phyloP scores from a whole-genome alignment of 2,329 filamentous ascomycete species.

The Pseudocercospora pini-densiflorae region DNA sequence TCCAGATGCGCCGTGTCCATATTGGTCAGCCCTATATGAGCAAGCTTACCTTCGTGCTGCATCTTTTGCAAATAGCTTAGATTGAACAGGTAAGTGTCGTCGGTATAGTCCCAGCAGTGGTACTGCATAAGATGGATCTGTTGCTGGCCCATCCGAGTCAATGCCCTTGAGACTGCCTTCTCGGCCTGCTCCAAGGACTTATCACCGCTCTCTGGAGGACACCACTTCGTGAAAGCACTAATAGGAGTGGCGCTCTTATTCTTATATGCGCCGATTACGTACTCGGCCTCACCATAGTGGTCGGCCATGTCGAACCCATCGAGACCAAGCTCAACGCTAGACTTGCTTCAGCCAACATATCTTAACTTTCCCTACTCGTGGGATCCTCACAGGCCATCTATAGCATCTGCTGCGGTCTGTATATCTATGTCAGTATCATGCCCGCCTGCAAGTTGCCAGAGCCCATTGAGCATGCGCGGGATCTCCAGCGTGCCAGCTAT shows the following conservation, averaged over 20 bases:
- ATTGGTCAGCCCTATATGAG: slow-evolving; percentile 4
- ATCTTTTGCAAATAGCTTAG: not conserved
- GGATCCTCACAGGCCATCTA: not conserved
- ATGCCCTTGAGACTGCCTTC: not conserved
- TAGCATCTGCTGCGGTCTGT: not conserved
- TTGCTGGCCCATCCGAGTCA: not conserved
- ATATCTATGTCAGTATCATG: not conserved
- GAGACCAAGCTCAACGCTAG: not conserved
- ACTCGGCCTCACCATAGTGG: slow-evolving; percentile 5
- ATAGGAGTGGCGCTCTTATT: not conserved
- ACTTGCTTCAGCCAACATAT: not conserved
- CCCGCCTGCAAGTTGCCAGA: slow-evolving; percentile 4
- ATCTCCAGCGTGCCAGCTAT: not conserved
- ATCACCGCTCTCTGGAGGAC: not conserved
- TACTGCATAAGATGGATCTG: slow-evolving; percentile 3
- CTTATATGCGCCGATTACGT: not conserved
- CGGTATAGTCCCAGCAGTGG: slow-evolving; percentile 9
- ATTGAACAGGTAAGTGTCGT: slow-evolving; percentile 5
- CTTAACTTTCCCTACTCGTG: not conserved
- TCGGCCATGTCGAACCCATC: slow-evolving; percentile 4
- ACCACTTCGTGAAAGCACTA: slow-evolving; percentile 5
- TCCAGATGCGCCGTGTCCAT: slow-evolving; percentile 5
- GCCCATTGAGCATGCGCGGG: slow-evolving; percentile 4
- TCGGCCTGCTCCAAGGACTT: not conserved
- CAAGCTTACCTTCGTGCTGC: not conserved